Evolutionary conservation across 345 rosid genomes (phyloP), one percentile per base, ranked within the genome.

Genomic region (Orychophragmus violaceus): DNA sequence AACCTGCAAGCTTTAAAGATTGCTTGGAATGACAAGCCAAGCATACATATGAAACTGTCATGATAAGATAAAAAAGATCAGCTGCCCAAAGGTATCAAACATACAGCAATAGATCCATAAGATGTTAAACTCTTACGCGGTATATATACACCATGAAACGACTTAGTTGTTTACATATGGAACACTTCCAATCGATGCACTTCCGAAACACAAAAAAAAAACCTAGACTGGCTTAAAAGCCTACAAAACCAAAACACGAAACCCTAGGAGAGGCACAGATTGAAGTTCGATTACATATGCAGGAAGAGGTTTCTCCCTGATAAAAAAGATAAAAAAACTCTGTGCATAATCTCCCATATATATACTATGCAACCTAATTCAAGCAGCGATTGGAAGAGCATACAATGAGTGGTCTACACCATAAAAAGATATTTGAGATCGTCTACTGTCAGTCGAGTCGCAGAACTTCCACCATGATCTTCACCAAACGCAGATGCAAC

Each of bases 401-500:
- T 35, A 17, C 28, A 39, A 50, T 36, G 83, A 68, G 81, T 70
- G 5, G 77, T 80, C 37, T 85, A 59, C 54, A 75, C 89, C 92
- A 5, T 64, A 27, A 82, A 77, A 6, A 80, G 78, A 74, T 82
- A 85, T 29, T 73, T 90, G 63, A 94, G 95, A 79, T 94, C 99
- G 32, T 87, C 95, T 50, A 81, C 88, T 0, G 96, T 94, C 55
- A 88, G 79, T 63, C 95, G 85, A 52, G 87, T 68, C 3, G 85
- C 84, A 12, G 89, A 63, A 52, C 81, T 76, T 67, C 95, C 97
- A 13, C 84, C 83, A 52, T 81, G 84, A 52, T 94, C 99, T 77
- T 94, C 97, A 18, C 97, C 99, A 60, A 85, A 94, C n/a, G 97
- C 97, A 69, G 97, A 74, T 25, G 97, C 94, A 64, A 87, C 95